Evolutionary conservation across 768 basidiomycete genomes (phyloP).

Genomic region (Calvatia gigantea): DNA sequence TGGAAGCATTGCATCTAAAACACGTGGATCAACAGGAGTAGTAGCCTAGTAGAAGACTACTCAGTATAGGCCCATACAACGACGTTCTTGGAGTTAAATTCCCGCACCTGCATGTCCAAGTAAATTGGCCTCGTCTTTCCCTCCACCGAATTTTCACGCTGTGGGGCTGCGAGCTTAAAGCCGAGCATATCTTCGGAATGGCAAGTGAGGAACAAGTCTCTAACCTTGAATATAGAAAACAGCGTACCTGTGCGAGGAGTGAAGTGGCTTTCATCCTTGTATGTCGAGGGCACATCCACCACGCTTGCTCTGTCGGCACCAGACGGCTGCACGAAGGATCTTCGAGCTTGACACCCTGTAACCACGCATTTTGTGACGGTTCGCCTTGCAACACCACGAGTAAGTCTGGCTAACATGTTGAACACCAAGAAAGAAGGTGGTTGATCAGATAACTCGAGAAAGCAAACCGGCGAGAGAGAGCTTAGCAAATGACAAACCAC

Average conservation of each 20-base stretch:
- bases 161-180: slow-evolving; percentile 71
- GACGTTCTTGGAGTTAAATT: slow-evolving; percentile 1
- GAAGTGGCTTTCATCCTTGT: slow-evolving; percentile 67
- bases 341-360: slow-evolving; percentile 31
- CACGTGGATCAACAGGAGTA: slow-evolving; percentile 95
- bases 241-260: slow-evolving; percentile 68
- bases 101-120: slow-evolving; percentile 89
- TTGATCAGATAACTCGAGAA: slow-evolving; percentile 11
- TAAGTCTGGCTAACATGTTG: slow-evolving; percentile 58
- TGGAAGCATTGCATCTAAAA: slow-evolving; percentile 95
- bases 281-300: slow-evolving; percentile 74
- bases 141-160: slow-evolving; percentile 50
- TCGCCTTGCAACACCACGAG: slow-evolving; percentile 35
- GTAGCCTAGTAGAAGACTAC: slow-evolving; percentile 66
- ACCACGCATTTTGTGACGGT: slow-evolving; percentile 24
- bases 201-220: slow-evolving; percentile 1
- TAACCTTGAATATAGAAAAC: slow-evolving; percentile 11
- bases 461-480: not conserved
- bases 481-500: slow-evolving; percentile 2
- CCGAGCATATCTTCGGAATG: slow-evolving; percentile 75
- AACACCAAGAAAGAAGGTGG: slow-evolving; percentile 9
- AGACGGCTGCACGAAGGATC: slow-evolving; percentile 78
- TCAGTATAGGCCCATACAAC: slow-evolving; percentile 12
- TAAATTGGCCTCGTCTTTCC: slow-evolving; percentile 87
- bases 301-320: slow-evolving; percentile 79